Evolutionary conservation across 2,329 filamentous ascomycete species (phyloP).

Genomic region (Pyricularia pennisetigena): DNA sequence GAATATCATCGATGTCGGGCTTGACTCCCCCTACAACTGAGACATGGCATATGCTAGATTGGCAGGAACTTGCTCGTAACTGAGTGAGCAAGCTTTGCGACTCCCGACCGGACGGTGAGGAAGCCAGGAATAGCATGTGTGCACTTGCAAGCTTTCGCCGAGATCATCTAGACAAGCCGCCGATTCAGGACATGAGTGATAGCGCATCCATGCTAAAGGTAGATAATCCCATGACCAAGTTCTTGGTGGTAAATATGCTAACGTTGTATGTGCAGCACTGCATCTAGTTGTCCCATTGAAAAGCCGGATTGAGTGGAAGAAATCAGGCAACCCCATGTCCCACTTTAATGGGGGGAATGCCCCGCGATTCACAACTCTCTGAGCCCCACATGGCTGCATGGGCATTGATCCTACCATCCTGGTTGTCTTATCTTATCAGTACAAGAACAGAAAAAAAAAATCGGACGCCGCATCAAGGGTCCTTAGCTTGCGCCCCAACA

Average conservation of each 20-base stretch:
- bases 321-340: background rate
- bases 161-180: background rate
- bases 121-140: background rate
- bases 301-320: background rate
- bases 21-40: background rate
- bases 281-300: too few relatives aligned
- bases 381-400: background rate
- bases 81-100: background rate
- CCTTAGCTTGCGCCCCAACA: background rate
- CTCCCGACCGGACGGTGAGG: background rate
- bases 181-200: background rate
- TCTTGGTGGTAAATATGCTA: background rate
- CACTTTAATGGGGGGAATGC: background rate
- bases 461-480: background rate
- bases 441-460: background rate
- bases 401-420: background rate
- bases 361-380: background rate
- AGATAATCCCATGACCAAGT: background rate
- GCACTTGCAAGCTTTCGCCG: background rate
- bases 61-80: background rate
- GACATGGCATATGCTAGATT: background rate
- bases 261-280: background rate
- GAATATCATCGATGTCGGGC: background rate
- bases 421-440: constrained; percentile 3
- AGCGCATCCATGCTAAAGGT: background rate